phyloP scores from a whole-genome alignment of 257 asterid species.

The Ophiorrhiza pumila region DNA sequence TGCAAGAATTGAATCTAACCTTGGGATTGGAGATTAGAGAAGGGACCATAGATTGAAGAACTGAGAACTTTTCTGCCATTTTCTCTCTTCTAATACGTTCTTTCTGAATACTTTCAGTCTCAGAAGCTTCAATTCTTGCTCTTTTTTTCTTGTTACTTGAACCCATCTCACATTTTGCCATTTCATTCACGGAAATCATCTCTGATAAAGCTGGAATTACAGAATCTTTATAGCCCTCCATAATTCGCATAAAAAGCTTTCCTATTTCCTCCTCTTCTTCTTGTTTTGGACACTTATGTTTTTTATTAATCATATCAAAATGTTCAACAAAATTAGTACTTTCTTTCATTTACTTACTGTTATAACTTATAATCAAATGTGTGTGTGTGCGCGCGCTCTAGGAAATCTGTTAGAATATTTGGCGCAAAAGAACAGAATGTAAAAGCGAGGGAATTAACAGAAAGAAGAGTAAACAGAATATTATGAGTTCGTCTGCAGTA shows the following conservation, averaged over 20 bases:
- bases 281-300: constrained; percentile 13
- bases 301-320: neutral
- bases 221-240: constrained; percentile 52
- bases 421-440: constrained; percentile 7
- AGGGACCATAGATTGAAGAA: constrained; percentile 62
- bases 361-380: neutral
- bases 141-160: constrained; percentile 18
- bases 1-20: constrained; percentile 31
- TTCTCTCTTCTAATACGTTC: constrained; percentile 39
- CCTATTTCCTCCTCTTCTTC: constrained; percentile 43
- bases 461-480: neutral
- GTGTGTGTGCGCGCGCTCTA: neutral
- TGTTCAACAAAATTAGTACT: neutral
- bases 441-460: constrained; percentile 15
- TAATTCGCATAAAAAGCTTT: constrained; percentile 40
- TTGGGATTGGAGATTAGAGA: constrained; percentile 30
- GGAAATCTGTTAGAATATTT: constrained; percentile 28
- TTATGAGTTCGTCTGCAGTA: neutral
- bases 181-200: constrained; percentile 18
- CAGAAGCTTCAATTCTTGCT: constrained; percentile 17
- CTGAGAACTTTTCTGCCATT: constrained; percentile 37
- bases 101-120: neutral
- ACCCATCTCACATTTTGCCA: constrained; percentile 14
- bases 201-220: constrained; percentile 46
- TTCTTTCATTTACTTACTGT: neutral